Percentiles rank a stretch among this genome's conserved stretches.
phyloP scores from a whole-genome alignment of 441 rosid species.

The Geranium incanum region DNA sequence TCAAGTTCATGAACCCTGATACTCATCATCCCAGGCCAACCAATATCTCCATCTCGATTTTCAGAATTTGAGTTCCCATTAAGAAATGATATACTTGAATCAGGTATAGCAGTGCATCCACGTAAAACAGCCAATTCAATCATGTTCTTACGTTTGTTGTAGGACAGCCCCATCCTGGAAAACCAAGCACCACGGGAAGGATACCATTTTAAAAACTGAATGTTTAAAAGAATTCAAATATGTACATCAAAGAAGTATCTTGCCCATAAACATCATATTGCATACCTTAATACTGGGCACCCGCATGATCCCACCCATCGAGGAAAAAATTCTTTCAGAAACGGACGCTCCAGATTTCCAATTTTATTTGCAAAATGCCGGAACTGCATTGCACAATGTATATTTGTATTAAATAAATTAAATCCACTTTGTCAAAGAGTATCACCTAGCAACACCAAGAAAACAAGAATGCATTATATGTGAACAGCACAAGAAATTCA shows the following conservation, averaged over 20 bases:
- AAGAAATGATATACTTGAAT: slow-evolving; percentile 43
- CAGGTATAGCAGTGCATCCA: slow-evolving; percentile 70
- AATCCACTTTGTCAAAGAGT: not conserved
- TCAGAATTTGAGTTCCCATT: slow-evolving; percentile 65
- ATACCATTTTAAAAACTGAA: slow-evolving; percentile 11
- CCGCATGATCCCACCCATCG: slow-evolving; percentile 91
- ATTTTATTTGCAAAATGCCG: slow-evolving; percentile 88
- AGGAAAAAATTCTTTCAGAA: slow-evolving; percentile 87
- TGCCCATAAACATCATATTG: slow-evolving; percentile 10
- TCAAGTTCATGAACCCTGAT: slow-evolving; percentile 88
- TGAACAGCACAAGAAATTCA: not conserved
- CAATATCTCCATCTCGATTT: slow-evolving; percentile 72
- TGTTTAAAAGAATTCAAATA: slow-evolving; percentile 3
- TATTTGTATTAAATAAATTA: not conserved
- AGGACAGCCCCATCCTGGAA: slow-evolving; percentile 90
- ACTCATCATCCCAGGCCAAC: slow-evolving; percentile 99
- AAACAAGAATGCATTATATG: not conserved
- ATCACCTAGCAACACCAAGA: not conserved
- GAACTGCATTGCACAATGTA: slow-evolving; percentile 50
- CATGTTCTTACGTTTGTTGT: slow-evolving; percentile 86
- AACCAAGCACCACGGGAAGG: slow-evolving; percentile 16
- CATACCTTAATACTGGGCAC: slow-evolving; percentile 82
- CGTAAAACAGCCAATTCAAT: slow-evolving; percentile 87
- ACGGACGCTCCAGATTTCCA: slow-evolving; percentile 96
- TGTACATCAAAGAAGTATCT: slow-evolving; percentile 8